phyloP scores from a whole-genome alignment of 225 moss, liverwort and hornwort species.

The Sphagnum tenellum region DNA sequence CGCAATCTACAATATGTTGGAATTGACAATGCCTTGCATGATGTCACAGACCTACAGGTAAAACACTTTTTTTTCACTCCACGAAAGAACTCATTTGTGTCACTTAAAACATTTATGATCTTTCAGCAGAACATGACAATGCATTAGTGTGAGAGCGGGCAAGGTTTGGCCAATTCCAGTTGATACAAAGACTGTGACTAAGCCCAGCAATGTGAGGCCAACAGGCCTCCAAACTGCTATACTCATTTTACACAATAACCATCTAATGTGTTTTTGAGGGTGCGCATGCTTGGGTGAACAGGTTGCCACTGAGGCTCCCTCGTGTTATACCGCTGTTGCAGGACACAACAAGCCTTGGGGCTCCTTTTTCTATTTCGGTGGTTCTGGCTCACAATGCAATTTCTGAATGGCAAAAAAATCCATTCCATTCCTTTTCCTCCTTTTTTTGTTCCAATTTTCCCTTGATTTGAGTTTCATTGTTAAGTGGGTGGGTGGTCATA shows the following conservation, averaged over 20 bases:
- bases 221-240: too few relatives aligned
- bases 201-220: neutral
- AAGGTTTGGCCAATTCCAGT: neutral
- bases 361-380: slow-evolving; percentile 34
- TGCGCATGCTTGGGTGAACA: slow-evolving; percentile 1
- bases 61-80: too few relatives aligned
- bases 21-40: slow-evolving; percentile 14
- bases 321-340: slow-evolving; percentile 32
- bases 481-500: too few relatives aligned
- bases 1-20: slow-evolving; percentile 35
- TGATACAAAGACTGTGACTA: neutral
- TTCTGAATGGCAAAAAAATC: too few relatives aligned
- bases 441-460: too few relatives aligned
- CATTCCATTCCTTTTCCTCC: too few relatives aligned
- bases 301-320: slow-evolving; percentile 26
- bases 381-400: neutral
- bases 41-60: slow-evolving; percentile 37
- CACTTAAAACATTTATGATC: neutral
- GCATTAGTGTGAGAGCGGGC: too few relatives aligned
- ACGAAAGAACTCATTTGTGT: neutral
- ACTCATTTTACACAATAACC: too few relatives aligned
- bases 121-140: neutral
- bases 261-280: neutral
- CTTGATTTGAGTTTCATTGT: too few relatives aligned
- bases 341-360: slow-evolving; percentile 25